Base-by-base conservation (phyloP, 164 flowering plant species). In the Buxus sempervirens region DNA sequence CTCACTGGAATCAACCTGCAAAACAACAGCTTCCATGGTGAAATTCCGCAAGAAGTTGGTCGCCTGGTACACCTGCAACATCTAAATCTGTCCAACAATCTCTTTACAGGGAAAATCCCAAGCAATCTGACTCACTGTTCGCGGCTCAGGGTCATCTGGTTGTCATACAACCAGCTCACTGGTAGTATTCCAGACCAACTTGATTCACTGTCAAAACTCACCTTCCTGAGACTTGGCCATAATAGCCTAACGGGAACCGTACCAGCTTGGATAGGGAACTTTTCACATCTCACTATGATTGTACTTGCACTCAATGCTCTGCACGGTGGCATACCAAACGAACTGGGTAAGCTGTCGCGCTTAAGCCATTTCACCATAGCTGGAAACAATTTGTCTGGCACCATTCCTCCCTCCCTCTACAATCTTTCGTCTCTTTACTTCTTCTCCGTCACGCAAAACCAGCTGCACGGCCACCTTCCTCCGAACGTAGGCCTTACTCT, bases 41-140 rank as follows among this genome's bases (percentile, higher is more conserved):
- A 26, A 12, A 71, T 71, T 24, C 74, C 68, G 6, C 53, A 9
- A 28, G 74, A 60, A 18, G 21, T 71, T 12, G 60, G 69, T 13
- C 19, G 26, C 8, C 48, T 71, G 32, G 9, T 25, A 13, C 38
- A 64, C 49, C 63, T 64, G 13, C 62, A 36, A 32, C 38, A 7
- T 32, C 42, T 71, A 22, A 58, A 65, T n/a, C 25, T 59, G 59
- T 21, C 56, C 48, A 9, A 1, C 8, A 71, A 79, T 53, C 2
- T 36, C 12, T 25, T 79, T 0, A 32, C n/a, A n/a, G 78, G 82
- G 18, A 5, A 18, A 22, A 70, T 75, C 56, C 82, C 79, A 9
- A 41, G 25, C 18, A 59, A 25, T 45, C 24, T 76, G 18, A n/a
- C 69, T 20, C 36, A 36, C 9, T 76, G 82, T 28, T 32, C 48